A percentile compares a stretch with the other conserved stretches of the same genome.
Conservation (phyloP, 306 rosid genomes). For the Aeschynomene evenia region DNA sequence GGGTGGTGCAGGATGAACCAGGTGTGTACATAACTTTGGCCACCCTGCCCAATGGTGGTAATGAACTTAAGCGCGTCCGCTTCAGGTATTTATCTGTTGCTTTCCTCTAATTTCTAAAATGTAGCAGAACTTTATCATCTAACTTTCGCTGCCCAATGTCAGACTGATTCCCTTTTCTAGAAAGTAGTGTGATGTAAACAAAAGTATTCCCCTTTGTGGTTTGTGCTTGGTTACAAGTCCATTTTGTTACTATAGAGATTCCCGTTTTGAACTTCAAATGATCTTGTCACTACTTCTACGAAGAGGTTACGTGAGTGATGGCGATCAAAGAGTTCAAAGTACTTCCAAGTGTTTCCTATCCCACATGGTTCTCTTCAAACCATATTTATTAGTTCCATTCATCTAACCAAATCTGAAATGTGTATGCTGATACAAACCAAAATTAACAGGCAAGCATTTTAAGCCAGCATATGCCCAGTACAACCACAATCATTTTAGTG, state of each 20-base stretch:
- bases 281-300: constrained; percentile 11
- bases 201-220: neutral
- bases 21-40: constrained; percentile 82
- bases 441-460: neutral
- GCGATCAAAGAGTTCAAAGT: neutral
- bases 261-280: neutral
- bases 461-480: neutral
- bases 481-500: neutral
- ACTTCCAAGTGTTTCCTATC: neutral
- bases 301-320: neutral
- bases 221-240: constrained; percentile 1
- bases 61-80: constrained; percentile 88
- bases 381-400: neutral
- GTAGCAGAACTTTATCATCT: constrained; percentile 14
- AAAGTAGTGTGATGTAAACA: neutral
- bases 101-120: constrained; percentile 4
- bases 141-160: neutral
- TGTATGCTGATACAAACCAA: neutral
- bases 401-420: neutral
- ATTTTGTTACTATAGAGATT: constrained; percentile 9
- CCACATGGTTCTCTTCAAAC: neutral
- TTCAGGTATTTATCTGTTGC: constrained; percentile 68
- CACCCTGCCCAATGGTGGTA: constrained; percentile 62
- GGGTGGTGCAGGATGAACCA: constrained; percentile 89
- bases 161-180: neutral